Conservation (phyloP, 805 yeast genomes). For the Ogataea pignaliae region DNA sequence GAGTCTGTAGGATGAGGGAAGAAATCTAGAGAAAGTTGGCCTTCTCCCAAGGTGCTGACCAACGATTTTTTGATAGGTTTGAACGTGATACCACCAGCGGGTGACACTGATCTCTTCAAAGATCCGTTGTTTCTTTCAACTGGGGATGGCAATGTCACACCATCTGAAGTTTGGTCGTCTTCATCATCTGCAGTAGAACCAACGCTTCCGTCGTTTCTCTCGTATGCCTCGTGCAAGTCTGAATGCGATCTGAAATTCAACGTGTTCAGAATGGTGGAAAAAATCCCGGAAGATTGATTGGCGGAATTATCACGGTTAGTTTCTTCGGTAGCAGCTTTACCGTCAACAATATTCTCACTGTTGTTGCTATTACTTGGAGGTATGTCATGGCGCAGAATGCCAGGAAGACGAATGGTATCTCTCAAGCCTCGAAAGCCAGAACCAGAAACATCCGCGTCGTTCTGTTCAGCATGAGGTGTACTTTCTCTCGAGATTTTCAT, state of each 20-base stretch:
- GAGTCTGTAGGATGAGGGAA: slow-evolving; percentile 19
- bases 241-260: slow-evolving; percentile 24
- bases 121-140: not conserved
- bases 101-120: slow-evolving; percentile 8
- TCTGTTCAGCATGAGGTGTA: too few species aligned
- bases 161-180: too few species aligned
- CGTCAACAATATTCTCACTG: too few species aligned
- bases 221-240: slow-evolving; percentile 8
- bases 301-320: not conserved
- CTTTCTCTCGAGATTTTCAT: too few species aligned
- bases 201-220: not conserved
- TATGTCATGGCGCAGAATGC: too few species aligned
- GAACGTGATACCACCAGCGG: slow-evolving; percentile 36
- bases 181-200: not conserved
- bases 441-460: too few species aligned
- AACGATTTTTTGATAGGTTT: slow-evolving; percentile 44
- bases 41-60: slow-evolving; percentile 44
- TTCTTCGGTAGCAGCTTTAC: too few species aligned
- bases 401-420: too few species aligned
- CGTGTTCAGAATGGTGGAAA: slow-evolving; percentile 24
- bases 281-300: not conserved
- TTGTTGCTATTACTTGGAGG: too few species aligned
- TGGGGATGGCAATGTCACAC: not conserved
- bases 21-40: slow-evolving; percentile 36
- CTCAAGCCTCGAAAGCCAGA: too few species aligned